Percentiles rank a stretch among this genome's conserved stretches.
Conservation (phyloP, 1,284 basidiomycete species). For the Quambalaria eucalypti region DNA sequence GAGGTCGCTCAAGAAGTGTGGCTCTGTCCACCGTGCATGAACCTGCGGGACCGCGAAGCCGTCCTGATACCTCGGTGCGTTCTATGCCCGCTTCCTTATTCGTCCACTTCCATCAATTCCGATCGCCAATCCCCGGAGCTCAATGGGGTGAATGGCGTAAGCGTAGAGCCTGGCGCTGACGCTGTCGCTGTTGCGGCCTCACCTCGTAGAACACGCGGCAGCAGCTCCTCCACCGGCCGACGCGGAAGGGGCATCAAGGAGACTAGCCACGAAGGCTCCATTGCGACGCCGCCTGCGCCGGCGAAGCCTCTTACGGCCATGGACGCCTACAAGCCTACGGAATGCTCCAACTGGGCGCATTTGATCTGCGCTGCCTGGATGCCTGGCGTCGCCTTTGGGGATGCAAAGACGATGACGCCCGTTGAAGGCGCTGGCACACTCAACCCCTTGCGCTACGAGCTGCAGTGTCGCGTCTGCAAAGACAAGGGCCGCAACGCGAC, state of each 20-base stretch:
- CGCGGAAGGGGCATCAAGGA: not conserved
- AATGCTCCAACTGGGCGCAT: conserved; percentile 87
- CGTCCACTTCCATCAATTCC: too few species aligned
- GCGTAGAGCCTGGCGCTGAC: too few species aligned
- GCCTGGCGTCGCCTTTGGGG: conserved; percentile 70
- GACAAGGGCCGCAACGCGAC: conserved; percentile 50
- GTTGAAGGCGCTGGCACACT: conserved; percentile 81
- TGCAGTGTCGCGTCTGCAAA: conserved; percentile 51
- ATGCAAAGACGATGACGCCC: conserved; percentile 60
- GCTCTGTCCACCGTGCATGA: conserved; percentile 39
- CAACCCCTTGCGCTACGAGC: conserved; percentile 47
- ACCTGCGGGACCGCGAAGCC: conserved; percentile 31
- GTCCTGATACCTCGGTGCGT: conserved; percentile 34
- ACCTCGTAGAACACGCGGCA: conserved; percentile 4
- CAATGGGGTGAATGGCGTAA: too few species aligned
- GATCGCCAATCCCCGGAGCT: too few species aligned
- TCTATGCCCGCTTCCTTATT: conserved; percentile 22
- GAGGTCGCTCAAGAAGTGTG: conserved; percentile 27
- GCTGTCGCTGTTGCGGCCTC: not conserved
- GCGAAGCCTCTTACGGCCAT: conserved; percentile 51
- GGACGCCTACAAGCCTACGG: conserved; percentile 81
- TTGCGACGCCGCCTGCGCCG: not conserved
- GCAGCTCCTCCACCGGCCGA: conserved; percentile 10
- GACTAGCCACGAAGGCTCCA: not conserved
- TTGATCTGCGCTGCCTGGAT: conserved; percentile 79